These are phyloP conservation scores for Limnanthes douglasii DNA, from an alignment of 345 rosid genomes.

Conservation along the genomic window DNA sequence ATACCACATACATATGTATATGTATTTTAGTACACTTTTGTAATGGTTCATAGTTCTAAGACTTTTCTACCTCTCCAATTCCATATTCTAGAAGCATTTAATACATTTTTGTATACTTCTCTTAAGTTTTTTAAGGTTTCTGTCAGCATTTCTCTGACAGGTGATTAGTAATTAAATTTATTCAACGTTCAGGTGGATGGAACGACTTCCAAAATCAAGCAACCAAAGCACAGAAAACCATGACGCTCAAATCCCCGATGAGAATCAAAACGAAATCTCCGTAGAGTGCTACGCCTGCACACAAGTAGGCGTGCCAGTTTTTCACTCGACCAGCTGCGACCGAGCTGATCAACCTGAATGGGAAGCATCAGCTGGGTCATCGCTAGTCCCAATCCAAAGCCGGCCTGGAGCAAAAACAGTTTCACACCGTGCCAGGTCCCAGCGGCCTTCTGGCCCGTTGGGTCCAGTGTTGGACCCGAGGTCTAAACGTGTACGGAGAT, in stretches of 20 bases:
- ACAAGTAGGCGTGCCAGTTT: constrained; percentile 78
- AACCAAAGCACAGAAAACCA: constrained; percentile 1
- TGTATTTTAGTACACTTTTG: background rate
- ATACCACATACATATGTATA: background rate
- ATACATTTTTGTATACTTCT: background rate
- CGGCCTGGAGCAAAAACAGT: constrained; percentile 10
- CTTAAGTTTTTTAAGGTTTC: background rate
- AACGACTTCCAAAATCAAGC: constrained; percentile 11
- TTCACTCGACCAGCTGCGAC: constrained; percentile 96
- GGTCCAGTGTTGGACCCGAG: constrained; percentile 55
- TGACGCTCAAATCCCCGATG: constrained; percentile 6
- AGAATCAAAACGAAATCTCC: constrained; percentile 14
- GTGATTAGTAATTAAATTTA: background rate
- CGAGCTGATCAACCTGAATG: constrained; percentile 74
- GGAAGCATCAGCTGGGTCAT: constrained; percentile 94
- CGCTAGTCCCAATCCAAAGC: constrained; percentile 63
- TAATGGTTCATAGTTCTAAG: no score
- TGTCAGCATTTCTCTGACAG: background rate
- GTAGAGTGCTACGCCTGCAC: constrained; percentile 92
- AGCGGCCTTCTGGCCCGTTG: constrained; percentile 17
- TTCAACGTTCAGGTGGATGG: constrained; percentile 17
- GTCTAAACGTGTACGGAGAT: constrained; percentile 45
- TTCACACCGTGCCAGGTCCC: constrained; percentile 3
- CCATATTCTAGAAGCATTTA: background rate
- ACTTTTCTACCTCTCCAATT: no score